These are phyloP conservation scores for Psidium guajava DNA, from an alignment of 345 rosid genomes.

Conservation along the genomic window DNA sequence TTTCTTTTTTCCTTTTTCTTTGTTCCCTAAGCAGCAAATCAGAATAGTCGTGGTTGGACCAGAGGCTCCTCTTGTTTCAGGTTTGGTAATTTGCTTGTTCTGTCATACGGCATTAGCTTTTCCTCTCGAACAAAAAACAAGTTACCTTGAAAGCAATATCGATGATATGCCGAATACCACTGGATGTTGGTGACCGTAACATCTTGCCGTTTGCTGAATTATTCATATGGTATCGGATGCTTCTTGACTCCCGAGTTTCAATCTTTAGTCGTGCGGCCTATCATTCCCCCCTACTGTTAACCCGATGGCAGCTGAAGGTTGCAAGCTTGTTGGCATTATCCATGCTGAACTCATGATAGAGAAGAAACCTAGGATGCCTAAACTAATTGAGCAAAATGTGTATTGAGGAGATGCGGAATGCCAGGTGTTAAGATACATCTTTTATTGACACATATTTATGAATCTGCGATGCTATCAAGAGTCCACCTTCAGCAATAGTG, in stretches of 20 bases:
- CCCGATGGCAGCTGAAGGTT: slow-evolving; percentile 83
- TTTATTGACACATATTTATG: background rate
- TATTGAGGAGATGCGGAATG: slow-evolving; percentile 96
- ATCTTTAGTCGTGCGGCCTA: slow-evolving; percentile 63
- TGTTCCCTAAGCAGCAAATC: slow-evolving; percentile 35
- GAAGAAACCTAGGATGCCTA: slow-evolving; percentile 83
- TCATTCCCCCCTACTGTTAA: slow-evolving; percentile 73
- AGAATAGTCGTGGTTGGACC: slow-evolving; percentile 85
- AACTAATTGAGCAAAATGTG: slow-evolving; percentile 87
- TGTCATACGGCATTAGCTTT: background rate
- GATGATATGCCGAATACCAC: background rate
- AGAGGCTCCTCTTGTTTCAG: slow-evolving; percentile 80
- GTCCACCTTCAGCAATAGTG: background rate
- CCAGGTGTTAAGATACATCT: slow-evolving; percentile 30
- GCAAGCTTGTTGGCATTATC: slow-evolving; percentile 79
- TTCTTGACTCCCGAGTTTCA: slow-evolving; percentile 53
- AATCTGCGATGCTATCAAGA: background rate
- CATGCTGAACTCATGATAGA: slow-evolving; percentile 89
- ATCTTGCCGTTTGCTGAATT: background rate
- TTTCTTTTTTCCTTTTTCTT: slow-evolving; percentile 51
- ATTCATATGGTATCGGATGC: background rate
- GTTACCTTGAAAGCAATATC: background rate
- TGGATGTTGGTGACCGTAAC: background rate
- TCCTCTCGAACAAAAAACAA: background rate
- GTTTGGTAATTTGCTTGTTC: slow-evolving; percentile 32